phyloP scores from a whole-genome alignment of 2,329 filamentous ascomycete species.

The Penicillium sp. region DNA sequence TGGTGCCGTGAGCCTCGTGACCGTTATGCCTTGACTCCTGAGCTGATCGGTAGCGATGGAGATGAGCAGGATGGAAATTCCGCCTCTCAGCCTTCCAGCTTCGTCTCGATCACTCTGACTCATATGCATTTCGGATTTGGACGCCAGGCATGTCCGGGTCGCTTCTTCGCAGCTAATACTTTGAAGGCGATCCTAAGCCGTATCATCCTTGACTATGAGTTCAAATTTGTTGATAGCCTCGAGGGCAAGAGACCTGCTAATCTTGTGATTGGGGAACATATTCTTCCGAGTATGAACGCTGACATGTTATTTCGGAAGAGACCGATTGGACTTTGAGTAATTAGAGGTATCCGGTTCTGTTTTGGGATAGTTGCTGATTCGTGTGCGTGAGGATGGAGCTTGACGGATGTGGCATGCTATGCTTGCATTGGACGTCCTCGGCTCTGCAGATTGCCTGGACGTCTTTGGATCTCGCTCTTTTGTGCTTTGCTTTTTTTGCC shows the following conservation, averaged over 20 bases:
- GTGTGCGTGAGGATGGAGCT: background rate
- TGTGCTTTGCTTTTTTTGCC: too few species aligned
- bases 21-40: conserved; percentile 7
- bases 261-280: conserved; percentile 29
- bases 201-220: conserved; percentile 30
- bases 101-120: conserved; percentile 19
- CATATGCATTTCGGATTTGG: conserved; percentile 32
- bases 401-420: background rate
- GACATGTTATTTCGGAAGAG: conserved; percentile 26
- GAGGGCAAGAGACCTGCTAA: conserved; percentile 22
- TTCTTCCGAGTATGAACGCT: conserved; percentile 24
- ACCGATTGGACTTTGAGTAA: conserved; percentile 4
- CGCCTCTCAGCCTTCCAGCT: conserved; percentile 6
- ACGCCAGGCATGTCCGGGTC: conserved; percentile 26
- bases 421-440: background rate
- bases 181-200: conserved; percentile 30
- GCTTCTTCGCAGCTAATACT: conserved; percentile 24
- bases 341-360: background rate
- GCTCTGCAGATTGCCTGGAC: too few species aligned
- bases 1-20: conserved; percentile 24
- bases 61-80: background rate
- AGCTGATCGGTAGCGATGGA: background rate
- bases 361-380: background rate
- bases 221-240: conserved; percentile 23
- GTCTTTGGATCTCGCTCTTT: too few species aligned